These are phyloP conservation scores for Rhodofomes roseus DNA, from an alignment of 1,284 basidiomycete genomes.

Conservation along the genomic window DNA sequence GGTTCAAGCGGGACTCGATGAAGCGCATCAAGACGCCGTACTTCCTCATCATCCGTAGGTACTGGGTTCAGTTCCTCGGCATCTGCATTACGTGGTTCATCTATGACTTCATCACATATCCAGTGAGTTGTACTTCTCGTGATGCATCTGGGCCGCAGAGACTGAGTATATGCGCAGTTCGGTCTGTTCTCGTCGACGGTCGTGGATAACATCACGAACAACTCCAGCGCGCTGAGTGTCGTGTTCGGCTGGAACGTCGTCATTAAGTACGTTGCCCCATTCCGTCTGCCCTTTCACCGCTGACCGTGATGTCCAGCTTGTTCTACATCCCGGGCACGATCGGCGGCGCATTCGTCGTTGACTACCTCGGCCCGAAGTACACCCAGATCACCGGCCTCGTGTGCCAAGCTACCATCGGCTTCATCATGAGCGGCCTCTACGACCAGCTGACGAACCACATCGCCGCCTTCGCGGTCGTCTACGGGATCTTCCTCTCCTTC, in stretches of 20 bases:
- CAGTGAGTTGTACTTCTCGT: conserved; percentile 39
- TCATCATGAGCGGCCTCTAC: conserved; percentile 85
- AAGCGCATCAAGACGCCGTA: conserved; percentile 74
- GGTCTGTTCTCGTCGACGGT: conserved; percentile 85
- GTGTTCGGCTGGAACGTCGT: conserved; percentile 78
- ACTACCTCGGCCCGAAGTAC: conserved; percentile 70
- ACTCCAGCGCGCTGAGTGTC: conserved; percentile 43
- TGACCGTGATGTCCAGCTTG: conserved; percentile 45
- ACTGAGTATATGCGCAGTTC: conserved; percentile 44
- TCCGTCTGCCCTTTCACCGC: too few species aligned
- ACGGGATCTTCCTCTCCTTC: conserved; percentile 87
- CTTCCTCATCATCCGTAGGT: conserved; percentile 74
- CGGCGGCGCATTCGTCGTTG: conserved; percentile 75
- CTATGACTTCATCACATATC: conserved; percentile 79
- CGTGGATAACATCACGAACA: conserved; percentile 62
- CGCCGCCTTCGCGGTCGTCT: conserved; percentile 82
- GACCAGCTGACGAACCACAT: conserved; percentile 55
- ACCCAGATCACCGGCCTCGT: conserved; percentile 72
- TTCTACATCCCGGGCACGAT: conserved; percentile 79
- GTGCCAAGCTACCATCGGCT: conserved; percentile 69
- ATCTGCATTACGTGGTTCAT: conserved; percentile 82
- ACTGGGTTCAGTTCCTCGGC: conserved; percentile 68
- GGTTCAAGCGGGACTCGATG: conserved; percentile 76
- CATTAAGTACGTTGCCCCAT: conserved; percentile 57
- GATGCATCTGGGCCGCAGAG: neutral